Evolutionary conservation across 2,329 filamentous ascomycete species (phyloP).

Genomic region (Neopestalotiopsis sp.): DNA sequence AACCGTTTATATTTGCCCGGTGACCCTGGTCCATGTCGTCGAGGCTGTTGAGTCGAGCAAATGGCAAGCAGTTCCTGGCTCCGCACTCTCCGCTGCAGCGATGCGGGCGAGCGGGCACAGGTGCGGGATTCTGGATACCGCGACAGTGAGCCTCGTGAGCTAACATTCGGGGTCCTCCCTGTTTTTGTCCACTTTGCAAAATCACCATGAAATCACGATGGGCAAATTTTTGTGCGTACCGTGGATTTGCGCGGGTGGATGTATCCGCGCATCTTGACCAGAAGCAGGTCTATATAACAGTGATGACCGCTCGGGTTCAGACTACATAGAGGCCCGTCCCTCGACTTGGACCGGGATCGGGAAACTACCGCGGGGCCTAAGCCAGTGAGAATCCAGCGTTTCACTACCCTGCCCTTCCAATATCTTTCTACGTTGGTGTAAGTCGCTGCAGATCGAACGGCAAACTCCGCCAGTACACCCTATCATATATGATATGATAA

Average conservation of each 20-base stretch:
- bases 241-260: background rate
- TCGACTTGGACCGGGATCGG: background rate
- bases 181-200: background rate
- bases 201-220: background rate
- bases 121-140: background rate
- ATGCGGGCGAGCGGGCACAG: background rate
- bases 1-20: background rate
- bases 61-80: background rate
- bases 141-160: no score
- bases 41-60: background rate
- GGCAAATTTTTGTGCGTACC: background rate
- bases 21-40: background rate
- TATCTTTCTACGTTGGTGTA: background rate
- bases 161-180: no score
- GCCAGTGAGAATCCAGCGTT: no score
- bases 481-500: background rate
- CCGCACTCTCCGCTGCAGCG: background rate
- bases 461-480: background rate
- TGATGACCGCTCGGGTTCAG: background rate
- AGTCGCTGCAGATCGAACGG: background rate
- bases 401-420: no score
- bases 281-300: background rate
- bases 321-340: background rate
- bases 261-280: background rate
- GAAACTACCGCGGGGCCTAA: background rate